A percentile compares a stretch with the other conserved stretches of the same genome.
These are phyloP conservation scores for Hymenoscyphus linearis DNA, from an alignment of 2,329 filamentous ascomycete genomes.

Conservation along the genomic window DNA sequence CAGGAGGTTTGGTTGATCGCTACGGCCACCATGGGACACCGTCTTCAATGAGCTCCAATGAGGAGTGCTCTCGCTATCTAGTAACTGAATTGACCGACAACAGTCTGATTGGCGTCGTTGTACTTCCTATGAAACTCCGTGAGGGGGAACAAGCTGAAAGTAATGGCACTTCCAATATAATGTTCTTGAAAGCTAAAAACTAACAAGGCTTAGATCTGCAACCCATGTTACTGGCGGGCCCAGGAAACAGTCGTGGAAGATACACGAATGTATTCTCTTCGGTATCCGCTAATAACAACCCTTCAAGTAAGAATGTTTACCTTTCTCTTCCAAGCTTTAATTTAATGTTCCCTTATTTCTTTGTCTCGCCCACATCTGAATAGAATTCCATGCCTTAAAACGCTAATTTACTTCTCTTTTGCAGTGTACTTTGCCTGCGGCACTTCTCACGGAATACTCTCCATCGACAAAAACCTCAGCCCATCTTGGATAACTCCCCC, in stretches of 20 bases:
- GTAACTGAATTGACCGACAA: not conserved
- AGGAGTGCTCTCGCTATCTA: not conserved
- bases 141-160: not conserved
- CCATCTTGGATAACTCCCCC: conserved; percentile 14
- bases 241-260: conserved; percentile 16
- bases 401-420: conserved; percentile 25
- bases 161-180: not conserved
- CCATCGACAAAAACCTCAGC: conserved; percentile 27
- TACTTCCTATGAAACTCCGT: not conserved
- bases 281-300: conserved; percentile 35
- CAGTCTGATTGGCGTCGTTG: not conserved
- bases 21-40: not conserved
- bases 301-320: not conserved
- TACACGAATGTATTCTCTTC: conserved; percentile 35
- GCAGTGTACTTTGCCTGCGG: conserved; percentile 43
- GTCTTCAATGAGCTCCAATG: not conserved
- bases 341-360: not conserved
- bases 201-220: not conserved
- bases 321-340: not conserved
- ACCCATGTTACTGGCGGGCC: conserved; percentile 6
- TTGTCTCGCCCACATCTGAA: not conserved
- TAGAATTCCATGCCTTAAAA: too few species aligned
- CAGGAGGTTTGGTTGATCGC: too few species aligned
- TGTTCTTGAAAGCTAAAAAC: not conserved
- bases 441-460: conserved; percentile 43